A percentile compares a stretch with the other conserved stretches of the same genome.
Conservation (phyloP, 1,284 basidiomycete species). For the Sanghuangporus baumii region DNA sequence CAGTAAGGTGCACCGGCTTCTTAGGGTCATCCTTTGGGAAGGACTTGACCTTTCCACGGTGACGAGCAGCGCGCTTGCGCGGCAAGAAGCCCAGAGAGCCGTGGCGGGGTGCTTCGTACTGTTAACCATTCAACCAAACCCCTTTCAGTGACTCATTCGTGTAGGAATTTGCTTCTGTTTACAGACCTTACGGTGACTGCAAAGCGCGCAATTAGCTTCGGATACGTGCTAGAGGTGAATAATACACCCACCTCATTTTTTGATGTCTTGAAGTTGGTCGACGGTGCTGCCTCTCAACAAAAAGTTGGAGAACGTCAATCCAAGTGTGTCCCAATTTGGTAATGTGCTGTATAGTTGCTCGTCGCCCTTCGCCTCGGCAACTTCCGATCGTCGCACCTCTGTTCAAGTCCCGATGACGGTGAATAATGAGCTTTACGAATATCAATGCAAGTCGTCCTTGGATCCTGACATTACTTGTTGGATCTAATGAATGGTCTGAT, state of each 20-base stretch:
- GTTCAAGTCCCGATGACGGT: neutral
- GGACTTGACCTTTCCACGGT: constrained; percentile 97
- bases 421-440: constrained; percentile 29
- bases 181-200: constrained; percentile 20
- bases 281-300: constrained; percentile 5
- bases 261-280: constrained; percentile 15
- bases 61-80: constrained; percentile 91
- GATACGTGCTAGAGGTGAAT: neutral
- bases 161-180: too few relatives aligned
- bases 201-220: neutral
- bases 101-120: constrained; percentile 96
- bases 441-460: constrained; percentile 28
- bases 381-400: neutral
- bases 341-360: constrained; percentile 6
- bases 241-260: constrained; percentile 17
- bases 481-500: constrained; percentile 4
- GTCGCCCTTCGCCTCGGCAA: neutral
- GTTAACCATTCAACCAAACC: constrained; percentile 6
- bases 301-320: neutral
- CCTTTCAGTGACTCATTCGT: neutral
- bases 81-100: constrained; percentile 93
- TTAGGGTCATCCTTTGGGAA: constrained; percentile 99
- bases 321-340: neutral
- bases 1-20: constrained; percentile 99
- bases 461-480: neutral